Conservation (phyloP, 768 basidiomycete species). For the Leccinum incarnatum region DNA sequence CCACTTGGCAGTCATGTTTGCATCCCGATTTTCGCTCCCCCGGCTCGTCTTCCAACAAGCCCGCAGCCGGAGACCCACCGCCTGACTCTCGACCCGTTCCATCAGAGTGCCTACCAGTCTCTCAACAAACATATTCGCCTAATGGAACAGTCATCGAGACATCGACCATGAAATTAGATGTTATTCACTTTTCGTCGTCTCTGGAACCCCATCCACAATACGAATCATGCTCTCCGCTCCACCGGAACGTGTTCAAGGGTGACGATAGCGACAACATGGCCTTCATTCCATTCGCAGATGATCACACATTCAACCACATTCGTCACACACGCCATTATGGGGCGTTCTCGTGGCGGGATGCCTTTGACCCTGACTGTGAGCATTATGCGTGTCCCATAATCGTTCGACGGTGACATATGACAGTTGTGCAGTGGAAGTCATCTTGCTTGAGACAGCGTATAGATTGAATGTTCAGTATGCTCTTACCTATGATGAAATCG, state of each 20-base stretch:
- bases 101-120: constrained; percentile 1
- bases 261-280: constrained; percentile 57
- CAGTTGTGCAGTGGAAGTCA: constrained; percentile 42
- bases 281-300: constrained; percentile 65
- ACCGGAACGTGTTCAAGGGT: constrained; percentile 47
- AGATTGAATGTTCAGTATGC: constrained; percentile 39
- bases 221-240: constrained; percentile 53
- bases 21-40: constrained; percentile 14
- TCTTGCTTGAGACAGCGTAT: constrained; percentile 47
- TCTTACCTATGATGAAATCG: constrained; percentile 45
- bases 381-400: background rate
- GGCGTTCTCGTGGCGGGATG: constrained; percentile 49
- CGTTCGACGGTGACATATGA: constrained; percentile 19
- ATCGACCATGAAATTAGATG: constrained; percentile 14
- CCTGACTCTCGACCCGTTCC: background rate
- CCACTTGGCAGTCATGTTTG: constrained; percentile 13
- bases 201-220: constrained; percentile 41
- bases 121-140: constrained; percentile 15
- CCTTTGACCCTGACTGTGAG: constrained; percentile 43
- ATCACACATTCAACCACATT: constrained; percentile 46
- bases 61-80: background rate
- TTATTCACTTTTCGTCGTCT: constrained; percentile 7
- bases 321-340: constrained; percentile 42
- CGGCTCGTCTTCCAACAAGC: background rate
- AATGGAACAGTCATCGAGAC: constrained; percentile 11